Evolutionary conservation across 192 early-diverging fungal species (phyloP), one percentile per base, ranked within the genome.

Genomic region (Paraglomus occultum): DNA sequence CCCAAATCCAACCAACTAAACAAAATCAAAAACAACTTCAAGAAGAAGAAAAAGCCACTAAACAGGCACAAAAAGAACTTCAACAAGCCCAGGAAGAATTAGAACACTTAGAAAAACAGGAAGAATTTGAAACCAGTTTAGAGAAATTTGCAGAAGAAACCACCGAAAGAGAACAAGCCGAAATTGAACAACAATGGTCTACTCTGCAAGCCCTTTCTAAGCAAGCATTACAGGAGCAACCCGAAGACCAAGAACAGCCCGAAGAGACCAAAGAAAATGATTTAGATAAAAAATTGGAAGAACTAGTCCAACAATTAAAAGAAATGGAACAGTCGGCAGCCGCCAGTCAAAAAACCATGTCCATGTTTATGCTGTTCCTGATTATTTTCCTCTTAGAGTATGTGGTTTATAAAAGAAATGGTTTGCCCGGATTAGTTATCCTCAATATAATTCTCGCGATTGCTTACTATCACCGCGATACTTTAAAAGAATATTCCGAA

Each of bases 331-430:
- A 62, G 22, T 40, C 14, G 0, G 44, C 60, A 62, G 60, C 60
- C 0, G 60, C 60, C 22, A 4, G 1, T 8, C 43, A 62, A 44
- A 63, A 63, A 63, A 48, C 61, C 0, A 63, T 63, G 45, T 20
- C 60, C 22, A 0, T 4, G 8, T 63, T 12, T 0, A 48, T 63
- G 45, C 45, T 63, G 2, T 63, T 18, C 15, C 20, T 63, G 7
- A 48, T 63, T 63, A 63, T 63, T 42, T 63, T 63, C 61, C 6
- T 63, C 45, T 18, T 63, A 18, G 61, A 63, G n/a, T 63, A 63
- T 45, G n/a, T 63, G 0, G 61, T 63, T 63, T 63, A 63, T 48
- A 63, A 63, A 48, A 63, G 15, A 8, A 63, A 63, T 46, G 61
- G 61, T 5, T 15, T 63, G 48, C 15, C 61, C 0, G 61, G 61